Conservation (phyloP, 768 basidiomycete genomes). For the Podaxis mareebaensis region DNA sequence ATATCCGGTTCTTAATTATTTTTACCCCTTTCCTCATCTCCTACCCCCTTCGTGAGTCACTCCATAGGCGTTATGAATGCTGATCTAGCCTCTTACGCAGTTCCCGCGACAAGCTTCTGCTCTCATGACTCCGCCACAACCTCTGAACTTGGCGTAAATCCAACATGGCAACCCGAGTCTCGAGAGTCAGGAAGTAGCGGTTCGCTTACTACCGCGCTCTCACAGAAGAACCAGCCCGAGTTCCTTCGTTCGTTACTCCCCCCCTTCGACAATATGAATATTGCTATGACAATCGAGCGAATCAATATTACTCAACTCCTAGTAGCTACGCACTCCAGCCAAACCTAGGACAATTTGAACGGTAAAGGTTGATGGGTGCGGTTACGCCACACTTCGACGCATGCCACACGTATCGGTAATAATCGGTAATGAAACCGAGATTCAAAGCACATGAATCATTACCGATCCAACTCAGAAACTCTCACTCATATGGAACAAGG, state of each 20-base stretch:
- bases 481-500: not conserved
- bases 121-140: constrained; percentile 2
- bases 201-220: not conserved
- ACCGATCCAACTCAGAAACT: not conserved
- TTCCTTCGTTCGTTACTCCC: not conserved
- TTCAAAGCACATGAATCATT: not conserved
- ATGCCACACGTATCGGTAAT: not conserved
- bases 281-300: not conserved
- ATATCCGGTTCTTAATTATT: not conserved
- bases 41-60: too few relatives aligned
- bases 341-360: not conserved
- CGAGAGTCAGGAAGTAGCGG: not conserved
- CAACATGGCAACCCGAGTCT: not conserved
- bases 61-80: too few relatives aligned
- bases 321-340: not conserved
- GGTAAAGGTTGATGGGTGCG: not conserved
- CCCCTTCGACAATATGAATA: not conserved
- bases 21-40: not conserved
- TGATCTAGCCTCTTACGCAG: not conserved
- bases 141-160: not conserved
- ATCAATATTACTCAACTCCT: not conserved
- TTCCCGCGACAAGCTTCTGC: not conserved
- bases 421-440: not conserved
- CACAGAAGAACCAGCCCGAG: not conserved
- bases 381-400: not conserved